These are phyloP conservation scores for Neurospora sp. DNA, from an alignment of 495 filamentous ascomycete genomes.

Conservation along the genomic window DNA sequence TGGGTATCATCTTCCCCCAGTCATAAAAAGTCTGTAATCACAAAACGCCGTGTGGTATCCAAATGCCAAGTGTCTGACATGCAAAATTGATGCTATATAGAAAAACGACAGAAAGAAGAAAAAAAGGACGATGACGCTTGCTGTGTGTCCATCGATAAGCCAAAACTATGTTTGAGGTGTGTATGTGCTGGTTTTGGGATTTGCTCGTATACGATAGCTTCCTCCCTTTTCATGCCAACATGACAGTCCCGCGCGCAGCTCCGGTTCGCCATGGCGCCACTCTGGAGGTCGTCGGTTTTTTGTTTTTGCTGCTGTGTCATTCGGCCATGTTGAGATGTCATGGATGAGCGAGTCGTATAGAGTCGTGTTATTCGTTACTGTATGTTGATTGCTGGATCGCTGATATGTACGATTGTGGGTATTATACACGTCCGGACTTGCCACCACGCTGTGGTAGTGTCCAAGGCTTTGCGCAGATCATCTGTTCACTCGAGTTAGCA, in stretches of 20 bases:
- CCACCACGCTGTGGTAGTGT: slow-evolving; percentile 36
- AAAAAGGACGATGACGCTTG: neutral
- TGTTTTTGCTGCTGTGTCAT: too few species aligned
- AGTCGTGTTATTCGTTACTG: neutral
- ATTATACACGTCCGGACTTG: slow-evolving; percentile 26
- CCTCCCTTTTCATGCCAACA: neutral
- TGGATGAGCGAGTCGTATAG: neutral
- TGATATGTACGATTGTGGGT: neutral
- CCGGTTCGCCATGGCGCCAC: neutral
- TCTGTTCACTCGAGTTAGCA: slow-evolving; percentile 20
- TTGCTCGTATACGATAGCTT: neutral
- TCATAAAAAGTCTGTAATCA: neutral
- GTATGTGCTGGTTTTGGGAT: neutral
- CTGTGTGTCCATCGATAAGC: neutral
- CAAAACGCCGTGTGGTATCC: neutral
- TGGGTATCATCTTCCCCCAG: neutral
- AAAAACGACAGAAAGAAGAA: neutral
- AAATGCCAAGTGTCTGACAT: neutral
- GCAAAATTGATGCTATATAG: neutral
- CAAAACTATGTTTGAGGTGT: neutral
- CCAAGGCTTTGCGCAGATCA: slow-evolving; percentile 43
- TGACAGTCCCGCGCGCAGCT: neutral
- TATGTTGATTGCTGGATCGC: neutral
- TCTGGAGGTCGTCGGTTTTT: neutral
- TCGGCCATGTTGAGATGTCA: too few species aligned